A percentile compares a stretch with the other conserved stretches of the same genome.
Evolutionary conservation across 2,329 filamentous ascomycete species (phyloP).

Genomic region (Colletotrichum sp.): DNA sequence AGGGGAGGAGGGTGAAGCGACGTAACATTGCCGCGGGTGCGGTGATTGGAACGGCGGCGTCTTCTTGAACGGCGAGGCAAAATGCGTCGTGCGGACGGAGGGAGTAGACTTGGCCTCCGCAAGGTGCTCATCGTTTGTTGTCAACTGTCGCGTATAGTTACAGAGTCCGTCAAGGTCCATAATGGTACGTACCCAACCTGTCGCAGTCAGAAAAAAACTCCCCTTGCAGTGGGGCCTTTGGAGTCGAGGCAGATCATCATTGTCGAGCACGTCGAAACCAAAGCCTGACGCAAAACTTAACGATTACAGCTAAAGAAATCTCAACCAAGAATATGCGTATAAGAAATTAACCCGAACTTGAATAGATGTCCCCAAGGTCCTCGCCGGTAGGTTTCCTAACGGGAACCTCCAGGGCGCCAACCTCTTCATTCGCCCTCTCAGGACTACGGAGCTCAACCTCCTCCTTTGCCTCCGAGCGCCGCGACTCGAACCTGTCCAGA

Average conservation of each 20-base stretch:
- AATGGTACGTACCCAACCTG: not conserved
- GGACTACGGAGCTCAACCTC: not conserved
- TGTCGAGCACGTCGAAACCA: not conserved
- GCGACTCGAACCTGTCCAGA: not conserved
- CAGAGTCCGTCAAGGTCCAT: not conserved
- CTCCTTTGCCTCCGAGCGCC: not conserved
- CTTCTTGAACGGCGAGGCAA: not conserved
- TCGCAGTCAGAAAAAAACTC: not conserved
- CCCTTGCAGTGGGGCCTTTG: not conserved
- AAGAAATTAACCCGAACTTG: not conserved
- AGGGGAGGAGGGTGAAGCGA: too few relatives aligned
- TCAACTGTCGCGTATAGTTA: not conserved
- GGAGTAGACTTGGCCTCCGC: too few relatives aligned
- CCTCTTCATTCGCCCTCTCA: not conserved
- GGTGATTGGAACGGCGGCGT: too few relatives aligned
- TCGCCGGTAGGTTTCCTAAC: not conserved
- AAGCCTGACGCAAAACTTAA: not conserved
- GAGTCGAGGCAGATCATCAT: not conserved
- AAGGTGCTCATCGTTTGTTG: too few relatives aligned
- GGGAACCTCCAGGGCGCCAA: not conserved
- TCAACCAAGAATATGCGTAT: not conserved
- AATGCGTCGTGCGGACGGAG: too few relatives aligned
- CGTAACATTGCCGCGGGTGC: too few relatives aligned
- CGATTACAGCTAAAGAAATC: not conserved
- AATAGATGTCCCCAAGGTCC: not conserved